Percentiles rank a stretch among this genome's conserved stretches.
phyloP scores from a whole-genome alignment of 306 rosid genomes.

The Citrullus colocynthis region DNA sequence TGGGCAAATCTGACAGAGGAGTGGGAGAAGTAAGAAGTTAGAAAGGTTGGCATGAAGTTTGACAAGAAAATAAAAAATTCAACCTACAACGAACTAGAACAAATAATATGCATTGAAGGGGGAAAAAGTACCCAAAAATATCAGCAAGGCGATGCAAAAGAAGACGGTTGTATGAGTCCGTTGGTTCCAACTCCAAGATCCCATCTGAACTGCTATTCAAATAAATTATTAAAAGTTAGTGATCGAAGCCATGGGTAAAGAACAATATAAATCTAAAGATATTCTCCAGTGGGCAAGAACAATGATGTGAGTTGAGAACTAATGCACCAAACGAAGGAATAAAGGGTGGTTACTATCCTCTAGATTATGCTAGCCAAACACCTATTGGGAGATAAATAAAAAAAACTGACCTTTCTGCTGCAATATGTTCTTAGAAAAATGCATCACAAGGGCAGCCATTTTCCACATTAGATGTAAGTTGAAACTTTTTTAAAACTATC shows the following conservation, averaged over 20 bases:
- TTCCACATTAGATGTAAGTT: neutral
- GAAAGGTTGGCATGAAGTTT: neutral
- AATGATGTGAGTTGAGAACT: neutral
- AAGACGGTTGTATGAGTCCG: conserved; percentile 88
- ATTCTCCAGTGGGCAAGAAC: neutral
- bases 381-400: neutral
- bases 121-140: conserved; percentile 69
- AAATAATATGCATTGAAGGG: neutral
- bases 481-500: neutral
- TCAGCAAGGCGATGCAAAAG: conserved; percentile 98
- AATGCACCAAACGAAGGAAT: neutral
- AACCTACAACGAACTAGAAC: neutral
- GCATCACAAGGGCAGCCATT: neutral
- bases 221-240: neutral
- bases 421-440: neutral
- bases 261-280: neutral
- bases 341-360: neutral
- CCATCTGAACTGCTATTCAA: conserved; percentile 53
- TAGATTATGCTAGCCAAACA: neutral
- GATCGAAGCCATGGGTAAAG: neutral
- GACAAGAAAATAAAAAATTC: neutral
- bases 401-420: neutral
- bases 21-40: conserved; percentile 4
- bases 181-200: conserved; percentile 83
- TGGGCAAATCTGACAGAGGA: conserved; percentile 61